Percentiles rank a stretch among this genome's conserved stretches.
Conservation (phyloP, 306 rosid genomes). For the Lathyrus sativus region DNA sequence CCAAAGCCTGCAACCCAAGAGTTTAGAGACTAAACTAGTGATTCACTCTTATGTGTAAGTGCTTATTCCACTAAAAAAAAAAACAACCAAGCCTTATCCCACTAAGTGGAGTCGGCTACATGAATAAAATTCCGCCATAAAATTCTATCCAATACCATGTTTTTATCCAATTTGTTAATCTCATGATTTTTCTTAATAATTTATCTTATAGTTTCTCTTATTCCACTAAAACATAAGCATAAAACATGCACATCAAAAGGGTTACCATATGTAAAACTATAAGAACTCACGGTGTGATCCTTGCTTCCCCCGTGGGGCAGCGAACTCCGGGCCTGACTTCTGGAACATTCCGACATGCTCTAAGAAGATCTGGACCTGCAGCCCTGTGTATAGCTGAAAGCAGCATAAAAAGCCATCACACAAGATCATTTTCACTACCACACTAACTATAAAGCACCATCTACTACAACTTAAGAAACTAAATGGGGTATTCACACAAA, state of each 20-base stretch:
- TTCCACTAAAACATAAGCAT: not conserved
- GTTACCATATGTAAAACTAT: slow-evolving; percentile 1
- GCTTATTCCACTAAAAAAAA: not conserved
- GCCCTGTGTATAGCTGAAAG: slow-evolving; percentile 77
- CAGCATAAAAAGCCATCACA: not conserved
- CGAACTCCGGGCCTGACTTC: slow-evolving; percentile 75
- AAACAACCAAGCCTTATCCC: too few relatives aligned
- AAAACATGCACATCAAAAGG: slow-evolving; percentile 16
- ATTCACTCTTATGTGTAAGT: not conserved
- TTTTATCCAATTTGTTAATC: too few relatives aligned
- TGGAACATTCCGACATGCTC: slow-evolving; percentile 70
- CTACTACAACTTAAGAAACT: not conserved
- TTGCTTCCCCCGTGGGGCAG: slow-evolving; percentile 92
- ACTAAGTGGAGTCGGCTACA: too few relatives aligned
- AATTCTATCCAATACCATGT: too few relatives aligned
- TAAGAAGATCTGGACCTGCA: slow-evolving; percentile 78
- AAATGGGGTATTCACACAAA: not conserved
- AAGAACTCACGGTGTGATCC: slow-evolving; percentile 73
- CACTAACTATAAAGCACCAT: not conserved
- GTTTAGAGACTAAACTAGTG: not conserved
- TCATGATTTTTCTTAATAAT: too few relatives aligned
- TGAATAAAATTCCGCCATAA: too few relatives aligned
- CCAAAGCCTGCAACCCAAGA: not conserved
- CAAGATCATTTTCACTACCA: not conserved
- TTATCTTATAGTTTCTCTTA: not conserved